Evolutionary conservation across 2,329 filamentous ascomycete species (phyloP).

Genomic region (Diaporthe citri): DNA sequence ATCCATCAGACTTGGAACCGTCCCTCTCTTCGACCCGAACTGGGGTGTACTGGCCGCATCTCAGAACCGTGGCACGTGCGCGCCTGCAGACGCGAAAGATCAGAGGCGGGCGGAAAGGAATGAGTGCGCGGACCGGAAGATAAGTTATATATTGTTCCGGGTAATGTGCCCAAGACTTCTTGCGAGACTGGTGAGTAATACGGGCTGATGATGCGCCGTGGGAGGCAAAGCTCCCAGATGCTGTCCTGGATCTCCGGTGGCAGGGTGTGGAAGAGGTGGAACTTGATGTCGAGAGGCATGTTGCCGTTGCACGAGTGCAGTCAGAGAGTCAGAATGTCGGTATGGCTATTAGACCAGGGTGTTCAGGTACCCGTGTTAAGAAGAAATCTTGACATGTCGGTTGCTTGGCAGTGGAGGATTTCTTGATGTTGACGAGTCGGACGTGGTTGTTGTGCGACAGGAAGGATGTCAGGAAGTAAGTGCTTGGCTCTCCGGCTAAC

Average conservation of each 20-base stretch:
- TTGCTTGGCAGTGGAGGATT: background rate
- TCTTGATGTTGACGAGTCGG: background rate
- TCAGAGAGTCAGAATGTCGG: too few species aligned
- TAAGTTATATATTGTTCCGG: background rate
- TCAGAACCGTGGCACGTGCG: background rate
- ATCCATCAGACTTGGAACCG: background rate
- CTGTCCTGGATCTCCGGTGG: background rate
- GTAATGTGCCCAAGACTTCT: background rate
- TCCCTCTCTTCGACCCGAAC: accelerated
- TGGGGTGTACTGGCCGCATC: background rate
- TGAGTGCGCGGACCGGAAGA: background rate
- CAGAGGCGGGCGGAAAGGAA: background rate
- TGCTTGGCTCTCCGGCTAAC: background rate
- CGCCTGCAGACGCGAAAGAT: background rate
- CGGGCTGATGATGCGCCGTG: background rate
- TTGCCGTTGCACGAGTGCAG: background rate
- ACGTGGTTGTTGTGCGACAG: background rate
- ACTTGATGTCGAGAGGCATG: background rate
- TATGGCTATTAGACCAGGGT: too few species aligned
- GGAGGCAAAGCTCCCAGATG: background rate
- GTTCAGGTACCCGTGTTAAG: too few species aligned
- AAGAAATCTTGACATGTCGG: too few species aligned
- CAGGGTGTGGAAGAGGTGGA: background rate
- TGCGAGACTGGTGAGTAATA: background rate
- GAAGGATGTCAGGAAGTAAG: background rate